A percentile compares a stretch with the other conserved stretches of the same genome.
These are phyloP conservation scores for Antitrichia curtipendula DNA, from an alignment of 225 moss, liverwort and hornwort genomes.

Conservation along the genomic window DNA sequence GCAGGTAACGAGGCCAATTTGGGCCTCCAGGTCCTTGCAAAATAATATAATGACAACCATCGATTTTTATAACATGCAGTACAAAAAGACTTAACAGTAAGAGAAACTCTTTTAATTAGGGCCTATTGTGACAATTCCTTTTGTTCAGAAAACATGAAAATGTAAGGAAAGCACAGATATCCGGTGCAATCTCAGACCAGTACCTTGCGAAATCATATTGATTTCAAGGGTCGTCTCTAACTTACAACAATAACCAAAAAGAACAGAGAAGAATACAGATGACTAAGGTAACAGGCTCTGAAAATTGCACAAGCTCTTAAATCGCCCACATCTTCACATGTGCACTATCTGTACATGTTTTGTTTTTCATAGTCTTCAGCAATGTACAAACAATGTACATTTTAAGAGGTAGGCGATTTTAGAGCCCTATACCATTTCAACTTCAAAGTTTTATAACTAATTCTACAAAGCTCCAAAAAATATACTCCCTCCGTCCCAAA, in stretches of 20 bases:
- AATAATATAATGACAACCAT: no score
- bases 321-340: no score
- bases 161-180: neutral
- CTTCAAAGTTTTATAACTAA: no score
- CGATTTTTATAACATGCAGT: no score
- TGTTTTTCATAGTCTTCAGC: no score
- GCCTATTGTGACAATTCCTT: neutral
- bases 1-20: neutral
- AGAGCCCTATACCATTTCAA: no score
- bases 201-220: neutral
- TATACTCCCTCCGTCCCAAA: no score
- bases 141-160: neutral
- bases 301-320: no score
- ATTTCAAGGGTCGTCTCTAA: neutral
- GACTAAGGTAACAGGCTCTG: neutral
- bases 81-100: neutral
- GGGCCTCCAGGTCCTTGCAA: neutral
- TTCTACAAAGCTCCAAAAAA: no score
- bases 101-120: neutral
- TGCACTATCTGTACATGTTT: no score
- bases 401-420: no score
- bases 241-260: neutral
- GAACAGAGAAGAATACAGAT: neutral
- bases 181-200: neutral
- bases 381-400: no score